Percentiles rank a stretch among this genome's conserved stretches.
Conservation (phyloP, 257 asterid species). For the Solanum sejunctum region DNA sequence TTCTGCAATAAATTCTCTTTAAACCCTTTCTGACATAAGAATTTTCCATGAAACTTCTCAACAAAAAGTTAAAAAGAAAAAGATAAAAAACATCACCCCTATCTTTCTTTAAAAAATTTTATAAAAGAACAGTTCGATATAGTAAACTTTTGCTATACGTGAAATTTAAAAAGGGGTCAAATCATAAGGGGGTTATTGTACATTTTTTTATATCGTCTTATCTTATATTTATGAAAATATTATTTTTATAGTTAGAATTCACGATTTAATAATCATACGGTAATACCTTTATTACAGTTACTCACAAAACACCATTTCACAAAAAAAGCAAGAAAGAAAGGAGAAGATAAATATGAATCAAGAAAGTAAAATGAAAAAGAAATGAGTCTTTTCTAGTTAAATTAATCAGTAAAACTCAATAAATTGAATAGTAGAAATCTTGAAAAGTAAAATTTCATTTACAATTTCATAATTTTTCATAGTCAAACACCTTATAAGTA, state of each 20-base stretch:
- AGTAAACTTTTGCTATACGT: not conserved
- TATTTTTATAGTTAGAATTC: not conserved
- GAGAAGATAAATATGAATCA: not conserved
- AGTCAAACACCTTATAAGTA: not conserved
- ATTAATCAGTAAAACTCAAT: slow-evolving; percentile 12
- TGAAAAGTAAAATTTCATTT: not conserved
- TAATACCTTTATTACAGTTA: too few species aligned
- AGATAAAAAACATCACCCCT: not conserved
- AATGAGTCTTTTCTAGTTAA: not conserved
- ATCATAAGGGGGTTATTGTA: too few species aligned
- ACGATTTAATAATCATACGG: not conserved
- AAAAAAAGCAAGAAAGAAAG: too few species aligned
- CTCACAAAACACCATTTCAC: not conserved
- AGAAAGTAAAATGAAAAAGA: not conserved
- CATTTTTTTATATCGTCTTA: too few species aligned
- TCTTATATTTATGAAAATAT: too few species aligned
- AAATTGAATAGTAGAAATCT: not conserved
- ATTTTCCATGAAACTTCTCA: not conserved
- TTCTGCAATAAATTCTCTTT: not conserved
- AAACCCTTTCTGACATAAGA: not conserved
- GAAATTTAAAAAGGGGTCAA: too few species aligned
- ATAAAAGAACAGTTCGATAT: too few species aligned
- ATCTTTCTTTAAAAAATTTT: not conserved
- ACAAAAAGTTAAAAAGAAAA: not conserved
- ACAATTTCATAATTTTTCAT: not conserved